Conservation (phyloP, 2,329 filamentous ascomycete species). For the Periconia sp. region DNA sequence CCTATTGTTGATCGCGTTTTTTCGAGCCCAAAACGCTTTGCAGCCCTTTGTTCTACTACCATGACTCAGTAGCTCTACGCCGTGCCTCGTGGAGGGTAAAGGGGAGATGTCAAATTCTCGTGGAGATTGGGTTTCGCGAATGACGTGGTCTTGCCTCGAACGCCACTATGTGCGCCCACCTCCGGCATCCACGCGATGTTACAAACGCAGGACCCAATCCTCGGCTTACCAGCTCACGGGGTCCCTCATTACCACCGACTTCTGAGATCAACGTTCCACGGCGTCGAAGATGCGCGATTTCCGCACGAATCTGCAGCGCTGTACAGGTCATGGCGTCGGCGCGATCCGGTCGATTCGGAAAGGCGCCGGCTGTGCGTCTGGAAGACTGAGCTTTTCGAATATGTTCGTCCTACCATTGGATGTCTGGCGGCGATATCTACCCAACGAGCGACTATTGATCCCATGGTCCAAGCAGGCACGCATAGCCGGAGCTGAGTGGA, state of each 20-base stretch:
- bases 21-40: too few relatives aligned
- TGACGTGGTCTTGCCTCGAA: too few relatives aligned
- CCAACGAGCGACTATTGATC: not conserved
- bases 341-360: slow-evolving; percentile 6
- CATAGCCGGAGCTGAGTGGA: slow-evolving; percentile 1
- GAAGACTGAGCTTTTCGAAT: not conserved
- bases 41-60: too few relatives aligned
- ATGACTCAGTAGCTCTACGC: too few relatives aligned
- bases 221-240: not conserved
- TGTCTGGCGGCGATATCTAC: not conserved
- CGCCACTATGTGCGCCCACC: not conserved
- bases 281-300: slow-evolving; percentile 2
- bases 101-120: too few relatives aligned
- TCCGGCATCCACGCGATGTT: not conserved
- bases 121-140: too few relatives aligned
- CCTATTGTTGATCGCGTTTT: too few relatives aligned
- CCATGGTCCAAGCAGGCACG: not conserved
- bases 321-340: not conserved
- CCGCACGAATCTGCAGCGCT: not conserved
- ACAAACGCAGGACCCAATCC: not conserved
- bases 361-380: slow-evolving; percentile 2
- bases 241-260: not conserved
- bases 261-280: slow-evolving; percentile 1
- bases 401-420: slow-evolving; percentile 4
- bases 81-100: too few relatives aligned